Evolutionary conservation across 179 eudicot genomes (phyloP).

Genomic region (Patellifolia procumbens): DNA sequence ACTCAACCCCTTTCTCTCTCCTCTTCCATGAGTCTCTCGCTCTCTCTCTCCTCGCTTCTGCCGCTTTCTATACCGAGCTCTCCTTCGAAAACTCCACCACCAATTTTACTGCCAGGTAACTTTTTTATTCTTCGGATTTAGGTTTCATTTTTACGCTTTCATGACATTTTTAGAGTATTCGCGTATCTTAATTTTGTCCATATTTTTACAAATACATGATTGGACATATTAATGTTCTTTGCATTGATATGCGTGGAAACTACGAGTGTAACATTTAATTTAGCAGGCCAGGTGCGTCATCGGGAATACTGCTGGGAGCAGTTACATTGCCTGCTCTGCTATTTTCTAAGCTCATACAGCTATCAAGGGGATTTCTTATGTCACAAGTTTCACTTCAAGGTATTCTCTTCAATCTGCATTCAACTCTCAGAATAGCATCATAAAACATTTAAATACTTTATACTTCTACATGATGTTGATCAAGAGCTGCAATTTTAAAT

Average conservation of each 20-base stretch:
- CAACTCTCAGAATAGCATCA: too few relatives aligned
- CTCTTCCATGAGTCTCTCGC: constrained; percentile 48
- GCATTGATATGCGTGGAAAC: background rate
- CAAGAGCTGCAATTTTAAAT: too few relatives aligned
- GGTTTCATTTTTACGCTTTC: too few relatives aligned
- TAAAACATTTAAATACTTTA: too few relatives aligned
- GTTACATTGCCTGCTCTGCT: constrained; percentile 75
- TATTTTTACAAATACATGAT: background rate
- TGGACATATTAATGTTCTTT: background rate
- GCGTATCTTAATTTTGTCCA: too few relatives aligned
- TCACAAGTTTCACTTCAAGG: constrained; percentile 54
- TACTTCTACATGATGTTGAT: too few relatives aligned
- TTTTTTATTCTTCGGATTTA: background rate
- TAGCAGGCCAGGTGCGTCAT: constrained; percentile 75
- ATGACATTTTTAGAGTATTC: too few relatives aligned
- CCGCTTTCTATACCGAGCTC: constrained; percentile 65
- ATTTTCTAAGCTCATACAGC: constrained; percentile 74
- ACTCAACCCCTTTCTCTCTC: constrained; percentile 49
- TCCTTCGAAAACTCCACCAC: constrained; percentile 45
- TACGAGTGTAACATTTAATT: background rate
- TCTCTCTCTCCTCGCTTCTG: constrained; percentile 48
- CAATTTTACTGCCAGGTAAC: constrained; percentile 55
- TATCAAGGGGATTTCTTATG: constrained; percentile 51
- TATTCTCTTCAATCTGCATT: too few relatives aligned
- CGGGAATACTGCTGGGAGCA: constrained; percentile 88